Base-by-base conservation (phyloP, 1,284 basidiomycete species). In the Irpex sp. region DNA sequence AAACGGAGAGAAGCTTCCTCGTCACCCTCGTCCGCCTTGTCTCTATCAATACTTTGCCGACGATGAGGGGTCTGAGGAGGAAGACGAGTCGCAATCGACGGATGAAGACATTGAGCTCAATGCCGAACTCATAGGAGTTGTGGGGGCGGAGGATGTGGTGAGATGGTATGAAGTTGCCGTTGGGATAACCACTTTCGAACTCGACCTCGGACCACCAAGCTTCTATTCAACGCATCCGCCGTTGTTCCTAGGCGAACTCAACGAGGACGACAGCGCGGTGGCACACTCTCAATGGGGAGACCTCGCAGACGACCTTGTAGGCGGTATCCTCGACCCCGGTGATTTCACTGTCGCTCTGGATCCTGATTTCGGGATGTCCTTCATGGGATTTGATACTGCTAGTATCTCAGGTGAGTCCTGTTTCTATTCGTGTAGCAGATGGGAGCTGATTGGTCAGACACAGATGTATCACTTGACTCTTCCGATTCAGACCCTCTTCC, bases 401-500 rank as follows among this genome's bases (percentile, higher is more conserved):
- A 68, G 70, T 58, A 62, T 61, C 51, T 63, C 66, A 19, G 31
- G 51, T 21, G 19, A 61, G 57, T 54, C 61, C 51, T 48, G 58
- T 52, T 17, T 56, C 63, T 3, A 60, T 67, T 67, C 67, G 6
- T 34, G 31, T 34, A 26, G 63, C 68, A 4, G 68, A 68, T 36
- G 61, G 15, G 62, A 19, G 58, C 66, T 26, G 72, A 72, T 26
- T 64, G 67, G 15, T 71, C 72, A 3, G 68, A 74, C 61, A 73
- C 72, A 26, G 73, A 73, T 48, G 52, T 67, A 13, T 74, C 73
- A 1, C 66, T 62, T 7, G 72, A 73, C 47, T 72, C 26, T 4
- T 26, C 72, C 1, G 72, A 73, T 37, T 72, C 72, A 1, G 72
- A 75, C 21, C 71, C 70, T 3, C 67, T 65, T 8, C 73, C 72